Evolutionary conservation across 139 green algal genomes (phyloP), one percentile per base, ranked within the genome.

Genomic region (Micractinium sp.): DNA sequence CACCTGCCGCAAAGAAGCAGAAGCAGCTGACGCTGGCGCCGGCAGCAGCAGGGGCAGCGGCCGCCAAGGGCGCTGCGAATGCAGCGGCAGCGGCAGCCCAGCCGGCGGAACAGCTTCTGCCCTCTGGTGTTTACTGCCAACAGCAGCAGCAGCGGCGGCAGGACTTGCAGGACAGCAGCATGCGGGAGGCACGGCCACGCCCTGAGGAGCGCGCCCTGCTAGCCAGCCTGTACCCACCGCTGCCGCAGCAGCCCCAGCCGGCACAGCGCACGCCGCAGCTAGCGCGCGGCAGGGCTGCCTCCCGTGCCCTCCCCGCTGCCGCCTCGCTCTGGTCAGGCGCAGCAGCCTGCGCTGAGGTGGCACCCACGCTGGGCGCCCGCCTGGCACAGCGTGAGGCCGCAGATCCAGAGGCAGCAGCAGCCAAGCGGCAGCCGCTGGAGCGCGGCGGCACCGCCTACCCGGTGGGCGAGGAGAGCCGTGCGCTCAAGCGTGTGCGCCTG

Each of bases 231-330:
- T 81, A 88, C 69, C 84, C 69, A 31, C 69, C 66, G 47, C 39
- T 47, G 69, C 84, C 16, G 9, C 35, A 25, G 82, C 78, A 38
- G 78, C 25, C 39, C 0, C n/a, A 79, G 76, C 38, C 36, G 39
- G 36, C 76, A 61, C 81, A 66, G 41, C 87, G n/a, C 71, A 90
- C 87, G 23, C 87, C 87, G 78, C 22, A 36, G 74, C 87, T 90
- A 23, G 60, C 41, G 0, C 29, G 36, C 23, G 69, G 84, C 15
- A 39, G 84, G 35, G 29, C 29, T 4, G 15, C n/a, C 38, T 25
- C 78, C 2, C 87, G 81, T 19, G 78, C 33, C 15, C 25, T 27
- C 13, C 60, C 60, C 25, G 41, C 80, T 23, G 63, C 5, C 33
- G 81, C 78, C 56, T 87, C 87, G 1, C 80, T 90, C 0, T 90